Percentiles rank a stretch among this genome's conserved stretches.
phyloP scores from a whole-genome alignment of 2,329 filamentous ascomycete species.

The Didymella exigua region DNA sequence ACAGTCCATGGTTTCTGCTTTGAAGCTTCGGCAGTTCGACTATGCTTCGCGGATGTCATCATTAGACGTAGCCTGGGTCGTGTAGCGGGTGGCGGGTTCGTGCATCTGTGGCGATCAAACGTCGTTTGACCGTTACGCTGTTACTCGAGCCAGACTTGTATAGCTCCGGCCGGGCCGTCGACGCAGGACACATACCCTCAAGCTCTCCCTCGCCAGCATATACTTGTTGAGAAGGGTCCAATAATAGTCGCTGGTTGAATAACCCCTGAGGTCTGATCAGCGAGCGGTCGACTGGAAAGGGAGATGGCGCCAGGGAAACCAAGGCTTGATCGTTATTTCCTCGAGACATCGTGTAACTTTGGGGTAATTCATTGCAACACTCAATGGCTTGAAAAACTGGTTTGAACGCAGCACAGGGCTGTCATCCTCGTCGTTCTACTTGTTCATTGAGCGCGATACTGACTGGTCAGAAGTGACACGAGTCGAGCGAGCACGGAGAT shows the following conservation, averaged over 20 bases:
- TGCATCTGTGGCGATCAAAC: not conserved
- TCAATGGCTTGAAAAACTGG: not conserved
- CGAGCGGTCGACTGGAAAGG: not conserved
- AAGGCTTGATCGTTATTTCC: conserved; percentile 16
- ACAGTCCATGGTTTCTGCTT: not conserved
- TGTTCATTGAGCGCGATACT: not conserved
- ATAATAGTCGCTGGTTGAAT: not conserved
- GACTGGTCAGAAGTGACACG: not conserved
- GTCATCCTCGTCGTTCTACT: not conserved
- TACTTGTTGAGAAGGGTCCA: not conserved
- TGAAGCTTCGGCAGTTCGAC: not conserved
- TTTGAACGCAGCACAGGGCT: not conserved
- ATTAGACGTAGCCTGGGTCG: not conserved
- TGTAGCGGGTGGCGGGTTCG: not conserved
- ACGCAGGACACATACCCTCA: not conserved
- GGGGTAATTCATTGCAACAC: not conserved
- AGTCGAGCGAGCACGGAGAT: conserved; percentile 5
- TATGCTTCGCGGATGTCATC: not conserved
- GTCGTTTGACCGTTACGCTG: not conserved
- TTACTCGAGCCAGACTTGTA: not conserved
- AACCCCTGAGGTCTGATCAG: not conserved
- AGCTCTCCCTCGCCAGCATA: not conserved
- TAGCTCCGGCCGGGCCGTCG: not conserved
- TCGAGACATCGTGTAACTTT: conserved; percentile 19
- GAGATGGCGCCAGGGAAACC: conserved; percentile 10